phyloP scores from a whole-genome alignment of 345 rosid species.

The Gossypium rotundifolium region DNA sequence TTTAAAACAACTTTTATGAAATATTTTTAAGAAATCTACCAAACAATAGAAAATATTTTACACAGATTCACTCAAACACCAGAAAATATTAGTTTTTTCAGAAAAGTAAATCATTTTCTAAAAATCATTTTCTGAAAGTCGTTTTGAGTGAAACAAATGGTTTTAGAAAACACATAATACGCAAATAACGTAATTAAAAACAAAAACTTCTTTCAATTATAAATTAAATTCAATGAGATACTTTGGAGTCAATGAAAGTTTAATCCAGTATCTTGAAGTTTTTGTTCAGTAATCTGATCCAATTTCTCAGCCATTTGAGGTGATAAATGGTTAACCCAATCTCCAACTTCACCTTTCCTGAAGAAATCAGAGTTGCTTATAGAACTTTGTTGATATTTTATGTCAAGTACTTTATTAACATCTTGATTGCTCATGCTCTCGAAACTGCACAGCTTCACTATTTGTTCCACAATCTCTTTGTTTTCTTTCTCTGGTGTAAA shows the following conservation, averaged over 20 bases:
- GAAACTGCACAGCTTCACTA: slow-evolving; percentile 22
- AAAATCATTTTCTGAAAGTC: no score
- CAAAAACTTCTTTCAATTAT: background rate
- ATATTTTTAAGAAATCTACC: no score
- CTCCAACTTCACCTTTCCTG: slow-evolving; percentile 35
- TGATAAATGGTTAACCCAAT: slow-evolving; percentile 24
- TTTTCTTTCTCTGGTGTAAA: slow-evolving; percentile 20
- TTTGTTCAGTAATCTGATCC: slow-evolving; percentile 4
- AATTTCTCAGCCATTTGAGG: slow-evolving; percentile 19
- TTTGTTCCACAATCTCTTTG: slow-evolving; percentile 17
- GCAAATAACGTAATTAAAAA: no score
- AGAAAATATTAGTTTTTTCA: no score
- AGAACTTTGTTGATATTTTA: no score
- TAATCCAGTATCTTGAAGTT: slow-evolving; percentile 23
- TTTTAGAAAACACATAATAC: no score
- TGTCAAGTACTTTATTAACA: slow-evolving; percentile 15
- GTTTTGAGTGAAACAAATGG: no score
- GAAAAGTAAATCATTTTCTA: no score
- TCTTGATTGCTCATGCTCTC: slow-evolving; percentile 31
- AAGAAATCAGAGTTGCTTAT: slow-evolving; percentile 18
- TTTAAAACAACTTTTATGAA: no score
- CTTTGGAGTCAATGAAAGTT: background rate
- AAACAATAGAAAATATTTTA: no score
- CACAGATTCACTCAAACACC: no score
- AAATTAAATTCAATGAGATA: background rate